Base-by-base conservation (phyloP, 1,284 basidiomycete species). In the Agaricales sp. region DNA sequence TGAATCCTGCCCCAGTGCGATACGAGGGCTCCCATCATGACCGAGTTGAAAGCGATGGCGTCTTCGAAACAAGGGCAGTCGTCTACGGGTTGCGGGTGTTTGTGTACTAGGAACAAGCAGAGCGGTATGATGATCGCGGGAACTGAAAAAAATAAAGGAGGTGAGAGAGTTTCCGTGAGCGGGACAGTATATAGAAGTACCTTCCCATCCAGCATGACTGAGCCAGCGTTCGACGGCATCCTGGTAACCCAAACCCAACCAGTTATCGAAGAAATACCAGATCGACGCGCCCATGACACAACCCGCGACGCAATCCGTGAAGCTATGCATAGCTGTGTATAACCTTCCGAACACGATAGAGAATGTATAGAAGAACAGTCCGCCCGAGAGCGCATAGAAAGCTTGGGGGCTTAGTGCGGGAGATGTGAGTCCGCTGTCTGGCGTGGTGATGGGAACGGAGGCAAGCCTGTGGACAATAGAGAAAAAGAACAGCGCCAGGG, bases 51-150 rank as follows among this genome's bases (percentile, higher is more conserved):
- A 0, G 95, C 93, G 49, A 97, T 95, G 3, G 93, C 91, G 59
- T 99, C 95, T 64, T 98, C 95, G 64, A 97, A 99, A 66, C 95
- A 98, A 0, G 95, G 96, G 59, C 95, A 98, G 60, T 96, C 92
- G 53, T 97, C 93, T 1, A 96, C 83, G 0, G 91, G 90, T 59
- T 93, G 87, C 0, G 94, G 93, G 62, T 98, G 94, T 54, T 86
- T 76, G 61, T 92, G 86, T 3, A 96, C 86, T 41, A 90, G 67
- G 1, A 90, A 67, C 6, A 94, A 69, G 48, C 80, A 75, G 22
- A 86, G 57, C 0, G 84, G 77, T 12, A 91, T 70, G 23, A 84
- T 65, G 18, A 82, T 71, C 3, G 80, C 55, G 1, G 93, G 91
- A 3, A 91, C 88, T 75, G 69, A 11, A 19, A n/a, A 35, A 11